Evolutionary conservation across 164 flowering plant species (phyloP), one percentile per base, ranked within the genome.

Genomic region (Sedum album): DNA sequence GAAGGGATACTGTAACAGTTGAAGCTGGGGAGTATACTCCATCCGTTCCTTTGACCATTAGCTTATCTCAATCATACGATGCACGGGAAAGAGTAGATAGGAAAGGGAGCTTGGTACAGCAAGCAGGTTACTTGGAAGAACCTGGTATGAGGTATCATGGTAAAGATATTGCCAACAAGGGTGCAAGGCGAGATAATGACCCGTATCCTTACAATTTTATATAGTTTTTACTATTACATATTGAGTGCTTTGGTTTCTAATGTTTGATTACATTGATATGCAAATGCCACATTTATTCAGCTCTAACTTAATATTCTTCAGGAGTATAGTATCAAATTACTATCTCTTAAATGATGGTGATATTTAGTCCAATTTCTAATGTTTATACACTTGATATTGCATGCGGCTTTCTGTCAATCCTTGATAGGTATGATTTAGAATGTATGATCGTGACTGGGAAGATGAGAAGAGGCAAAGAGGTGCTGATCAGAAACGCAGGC

Each of bases 381-480:
- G 28, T 70, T 60, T 31, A 44, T 18, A 7, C 46, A 42, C 17
- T 44, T 26, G 28, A 11, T 6, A 4, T 31, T 6, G 6, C 20
- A 8, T 2, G 60, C 30, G 18, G 31, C 13, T 62, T 70, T 30
- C 39, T 28, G 33, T 57, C 3, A n/a, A 11, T 68, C 85, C 92
- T 88, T 87, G 74, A 89, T 71, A 33, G 33, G 67, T 67, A 46
- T 48, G 25, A 26, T 68, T 65, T 73, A 93, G 99, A 26, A 77
- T 83, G 73, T 88, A 88, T 68, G 99, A 95, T 15, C 84, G 97
- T 26, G 99, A 95, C 33, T 95, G 97, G 97, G 97, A 92, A 14
- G 99, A 95, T 7, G 99, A 95, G 71, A 92, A 92, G 84, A 81
- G 97, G 74, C 93, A 77, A 73, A 85, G 99, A 79, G 86, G 18